These are phyloP conservation scores for Avena sativa DNA, from an alignment of 176 grass and related monocot genomes.

Conservation along the genomic window DNA sequence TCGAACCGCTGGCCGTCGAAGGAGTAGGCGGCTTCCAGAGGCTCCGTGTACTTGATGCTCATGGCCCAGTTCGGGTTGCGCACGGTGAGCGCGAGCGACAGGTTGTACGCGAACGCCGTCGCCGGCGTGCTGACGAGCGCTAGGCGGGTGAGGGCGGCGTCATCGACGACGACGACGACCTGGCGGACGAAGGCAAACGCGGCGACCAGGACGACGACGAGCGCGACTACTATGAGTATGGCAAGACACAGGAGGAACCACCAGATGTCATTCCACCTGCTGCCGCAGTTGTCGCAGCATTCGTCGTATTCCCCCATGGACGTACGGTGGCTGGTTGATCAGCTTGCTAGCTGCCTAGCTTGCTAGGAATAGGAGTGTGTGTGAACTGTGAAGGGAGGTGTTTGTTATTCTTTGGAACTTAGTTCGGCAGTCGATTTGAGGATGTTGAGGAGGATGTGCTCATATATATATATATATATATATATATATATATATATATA, in stretches of 20 bases:
- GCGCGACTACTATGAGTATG: not conserved
- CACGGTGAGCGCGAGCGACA: constrained; percentile 32
- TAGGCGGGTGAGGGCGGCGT: constrained; percentile 51
- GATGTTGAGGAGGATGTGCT: not conserved
- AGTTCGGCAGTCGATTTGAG: not conserved
- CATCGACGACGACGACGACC: constrained; percentile 14
- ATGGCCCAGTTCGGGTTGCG: constrained; percentile 43
- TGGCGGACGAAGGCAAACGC: constrained; percentile 26
- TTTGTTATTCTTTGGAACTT: not conserved
- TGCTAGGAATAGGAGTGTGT: not conserved
- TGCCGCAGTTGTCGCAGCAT: constrained; percentile 1
- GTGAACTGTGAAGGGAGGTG: not conserved
- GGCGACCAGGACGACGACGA: constrained; percentile 12
- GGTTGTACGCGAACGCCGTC: constrained; percentile 23
- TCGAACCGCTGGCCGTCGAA: constrained; percentile 38
- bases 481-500: too few species aligned
- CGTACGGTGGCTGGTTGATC: not conserved
- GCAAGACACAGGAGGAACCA: not conserved
- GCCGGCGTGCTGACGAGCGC: constrained; percentile 17
- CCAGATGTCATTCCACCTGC: not conserved
- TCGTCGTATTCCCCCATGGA: not conserved
- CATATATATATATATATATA: too few species aligned
- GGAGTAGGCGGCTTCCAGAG: constrained; percentile 21
- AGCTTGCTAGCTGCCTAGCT: not conserved
- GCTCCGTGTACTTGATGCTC: constrained; percentile 25